Percentiles rank a stretch among this genome's conserved stretches.
Conservation (phyloP, 2,329 filamentous ascomycete genomes). For the Talaromyces atroroseus region DNA sequence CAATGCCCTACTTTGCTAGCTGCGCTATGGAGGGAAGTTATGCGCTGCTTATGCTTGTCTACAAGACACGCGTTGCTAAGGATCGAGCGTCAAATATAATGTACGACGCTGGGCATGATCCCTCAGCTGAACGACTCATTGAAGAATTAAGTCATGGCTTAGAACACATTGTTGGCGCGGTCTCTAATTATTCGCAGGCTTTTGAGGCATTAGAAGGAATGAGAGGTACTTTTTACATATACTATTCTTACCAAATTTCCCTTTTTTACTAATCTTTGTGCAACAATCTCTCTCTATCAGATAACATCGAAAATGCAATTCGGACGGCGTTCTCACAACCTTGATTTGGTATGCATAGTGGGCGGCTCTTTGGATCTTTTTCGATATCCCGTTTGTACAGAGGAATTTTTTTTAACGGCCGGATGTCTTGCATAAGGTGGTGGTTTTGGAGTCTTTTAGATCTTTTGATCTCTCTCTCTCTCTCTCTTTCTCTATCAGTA, state of each 20-base stretch:
- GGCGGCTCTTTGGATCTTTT: neutral
- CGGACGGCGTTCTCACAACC: slow-evolving; percentile 35
- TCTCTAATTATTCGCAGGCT: slow-evolving; percentile 37
- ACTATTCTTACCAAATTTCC: neutral
- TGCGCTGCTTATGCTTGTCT: slow-evolving; percentile 43
- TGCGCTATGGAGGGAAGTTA: slow-evolving; percentile 46
- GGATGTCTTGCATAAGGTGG: slow-evolving; percentile 10
- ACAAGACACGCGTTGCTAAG: slow-evolving; percentile 36
- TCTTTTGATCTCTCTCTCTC: neutral
- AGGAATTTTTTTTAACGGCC: neutral
- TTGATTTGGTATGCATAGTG: slow-evolving; percentile 1
- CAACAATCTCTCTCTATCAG: slow-evolving; percentile 18
- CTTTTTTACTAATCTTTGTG: neutral
- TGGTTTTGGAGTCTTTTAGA: slow-evolving; percentile 2
- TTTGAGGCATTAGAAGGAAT: slow-evolving; percentile 42
- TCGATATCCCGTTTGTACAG: neutral
- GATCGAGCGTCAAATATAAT: slow-evolving; percentile 23
- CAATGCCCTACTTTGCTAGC: slow-evolving; percentile 44
- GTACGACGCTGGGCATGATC: slow-evolving; percentile 18
- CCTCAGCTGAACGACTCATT: slow-evolving; percentile 26
- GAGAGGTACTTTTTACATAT: slow-evolving; percentile 31
- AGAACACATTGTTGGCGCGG: slow-evolving; percentile 31
- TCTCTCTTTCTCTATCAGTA: neutral
- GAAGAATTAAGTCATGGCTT: slow-evolving; percentile 35
- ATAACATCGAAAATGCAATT: slow-evolving; percentile 40